Percentiles rank a stretch among this genome's conserved stretches.
Conservation (phyloP, 208 protist species). For the Lotmaria passim region DNA sequence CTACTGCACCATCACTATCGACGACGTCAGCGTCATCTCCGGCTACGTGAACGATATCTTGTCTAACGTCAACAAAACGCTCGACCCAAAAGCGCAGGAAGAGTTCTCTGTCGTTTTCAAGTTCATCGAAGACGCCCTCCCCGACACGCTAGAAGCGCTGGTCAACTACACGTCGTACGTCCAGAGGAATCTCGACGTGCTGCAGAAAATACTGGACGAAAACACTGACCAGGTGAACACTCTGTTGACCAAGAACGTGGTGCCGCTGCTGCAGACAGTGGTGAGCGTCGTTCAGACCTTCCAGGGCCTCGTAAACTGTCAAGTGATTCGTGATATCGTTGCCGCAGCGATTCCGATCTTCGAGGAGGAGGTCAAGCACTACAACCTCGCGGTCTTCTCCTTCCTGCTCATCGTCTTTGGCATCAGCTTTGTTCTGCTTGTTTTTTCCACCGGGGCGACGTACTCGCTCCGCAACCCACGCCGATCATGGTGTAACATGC, state of each 20-base stretch:
- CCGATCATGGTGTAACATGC: conserved; percentile 38
- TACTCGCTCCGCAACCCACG: conserved; percentile 32
- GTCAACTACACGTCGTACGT: conserved; percentile 40
- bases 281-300: conserved; percentile 23
- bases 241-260: conserved; percentile 11
- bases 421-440: conserved; percentile 22
- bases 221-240: conserved; percentile 21
- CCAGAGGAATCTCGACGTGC: conserved; percentile 23
- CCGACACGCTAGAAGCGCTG: conserved; percentile 29
- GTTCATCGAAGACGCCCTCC: conserved; percentile 24
- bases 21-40: conserved; percentile 23
- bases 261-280: conserved; percentile 24
- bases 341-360: conserved; percentile 30
- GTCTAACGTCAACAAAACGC: conserved; percentile 19
- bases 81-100: conserved; percentile 24
- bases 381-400: conserved; percentile 35
- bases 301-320: conserved; percentile 39
- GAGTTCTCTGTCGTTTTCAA: conserved; percentile 14
- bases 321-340: conserved; percentile 39
- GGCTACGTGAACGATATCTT: conserved; percentile 34
- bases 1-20: conserved; percentile 32
- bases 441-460: conserved; percentile 7
- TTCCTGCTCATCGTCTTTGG: conserved; percentile 42
- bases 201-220: conserved; percentile 27
- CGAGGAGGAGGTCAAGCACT: conserved; percentile 23